A percentile compares a stretch with the other conserved stretches of the same genome.
These are phyloP conservation scores for Fusarium sp. DNA, from an alignment of 2,329 filamentous ascomycete genomes.

Conservation along the genomic window DNA sequence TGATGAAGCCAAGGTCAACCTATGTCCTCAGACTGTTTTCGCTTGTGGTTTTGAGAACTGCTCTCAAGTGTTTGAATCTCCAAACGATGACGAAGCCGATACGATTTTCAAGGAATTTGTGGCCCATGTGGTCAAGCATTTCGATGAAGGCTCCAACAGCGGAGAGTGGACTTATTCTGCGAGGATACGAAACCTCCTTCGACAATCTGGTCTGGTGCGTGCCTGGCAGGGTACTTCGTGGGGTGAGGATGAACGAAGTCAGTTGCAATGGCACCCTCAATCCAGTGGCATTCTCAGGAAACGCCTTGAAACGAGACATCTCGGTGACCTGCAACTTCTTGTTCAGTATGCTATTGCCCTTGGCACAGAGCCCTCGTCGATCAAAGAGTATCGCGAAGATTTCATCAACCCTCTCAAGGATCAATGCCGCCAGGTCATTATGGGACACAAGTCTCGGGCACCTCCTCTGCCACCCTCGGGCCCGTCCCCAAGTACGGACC, in stretches of 20 bases:
- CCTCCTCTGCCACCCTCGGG: slow-evolving; percentile 37
- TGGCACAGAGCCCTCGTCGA: slow-evolving; percentile 46
- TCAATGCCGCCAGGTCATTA: slow-evolving; percentile 48
- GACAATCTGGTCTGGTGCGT: slow-evolving; percentile 50
- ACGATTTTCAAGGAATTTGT: slow-evolving; percentile 57
- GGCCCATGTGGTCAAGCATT: slow-evolving; percentile 58
- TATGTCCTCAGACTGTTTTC: slow-evolving; percentile 59
- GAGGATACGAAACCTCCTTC: slow-evolving; percentile 56
- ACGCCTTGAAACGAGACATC: slow-evolving; percentile 56
- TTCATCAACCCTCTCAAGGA: slow-evolving; percentile 50
- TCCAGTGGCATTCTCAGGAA: slow-evolving; percentile 54
- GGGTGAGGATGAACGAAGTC: slow-evolving; percentile 47
- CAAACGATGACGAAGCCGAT: slow-evolving; percentile 51
- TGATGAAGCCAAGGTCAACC: slow-evolving; percentile 53
- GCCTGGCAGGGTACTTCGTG: slow-evolving; percentile 51
- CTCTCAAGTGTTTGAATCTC: slow-evolving; percentile 54
- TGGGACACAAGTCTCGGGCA: slow-evolving; percentile 46
- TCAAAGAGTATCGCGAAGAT: slow-evolving; percentile 44
- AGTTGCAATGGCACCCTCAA: slow-evolving; percentile 54
- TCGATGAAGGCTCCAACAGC: slow-evolving; percentile 52
- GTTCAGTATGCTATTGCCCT: slow-evolving; percentile 53
- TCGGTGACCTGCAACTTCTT: slow-evolving; percentile 51
- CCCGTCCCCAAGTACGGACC: slow-evolving; percentile 43
- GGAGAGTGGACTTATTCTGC: slow-evolving; percentile 57
- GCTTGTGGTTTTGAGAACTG: slow-evolving; percentile 60